phyloP scores from a whole-genome alignment of 768 basidiomycete species.

The Arthromyces matolae region DNA sequence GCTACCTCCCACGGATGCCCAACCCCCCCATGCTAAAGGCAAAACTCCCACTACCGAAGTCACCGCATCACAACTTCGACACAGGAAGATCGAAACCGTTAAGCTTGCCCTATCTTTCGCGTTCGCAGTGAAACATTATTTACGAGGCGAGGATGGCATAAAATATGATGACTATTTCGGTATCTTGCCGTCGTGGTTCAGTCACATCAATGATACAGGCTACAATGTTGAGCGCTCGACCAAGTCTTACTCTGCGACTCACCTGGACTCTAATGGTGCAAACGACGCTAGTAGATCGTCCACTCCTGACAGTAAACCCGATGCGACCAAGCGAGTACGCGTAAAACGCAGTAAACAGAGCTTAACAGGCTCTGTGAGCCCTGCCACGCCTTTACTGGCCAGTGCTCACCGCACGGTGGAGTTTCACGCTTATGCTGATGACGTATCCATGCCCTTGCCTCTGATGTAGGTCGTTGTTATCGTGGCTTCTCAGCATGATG shows the following conservation, averaged over 20 bases:
- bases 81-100: constrained; percentile 66
- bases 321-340: constrained; percentile 67
- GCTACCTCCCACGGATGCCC: constrained; percentile 54
- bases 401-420: constrained; percentile 54
- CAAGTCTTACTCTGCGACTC: constrained; percentile 43
- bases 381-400: constrained; percentile 61
- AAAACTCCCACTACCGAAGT: constrained; percentile 46
- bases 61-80: constrained; percentile 50
- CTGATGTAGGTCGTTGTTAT: constrained; percentile 52
- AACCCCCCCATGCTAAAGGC: constrained; percentile 41
- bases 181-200: constrained; percentile 62
- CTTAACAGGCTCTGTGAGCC: constrained; percentile 26
- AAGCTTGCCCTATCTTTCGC: constrained; percentile 69
- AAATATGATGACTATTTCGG: constrained; percentile 64
- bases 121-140: constrained; percentile 75
- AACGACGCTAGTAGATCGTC: constrained; percentile 33
- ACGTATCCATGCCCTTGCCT: constrained; percentile 74
- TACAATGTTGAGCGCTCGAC: constrained; percentile 32
- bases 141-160: constrained; percentile 79
- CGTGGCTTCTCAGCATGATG: too few species aligned
- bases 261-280: constrained; percentile 21
- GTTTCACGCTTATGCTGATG: constrained; percentile 53
- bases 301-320: constrained; percentile 33
- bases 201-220: constrained; percentile 41
- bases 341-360: constrained; percentile 68